These are phyloP conservation scores for Glycyrrhiza uralensis DNA, from an alignment of 306 rosid genomes.

Conservation along the genomic window DNA sequence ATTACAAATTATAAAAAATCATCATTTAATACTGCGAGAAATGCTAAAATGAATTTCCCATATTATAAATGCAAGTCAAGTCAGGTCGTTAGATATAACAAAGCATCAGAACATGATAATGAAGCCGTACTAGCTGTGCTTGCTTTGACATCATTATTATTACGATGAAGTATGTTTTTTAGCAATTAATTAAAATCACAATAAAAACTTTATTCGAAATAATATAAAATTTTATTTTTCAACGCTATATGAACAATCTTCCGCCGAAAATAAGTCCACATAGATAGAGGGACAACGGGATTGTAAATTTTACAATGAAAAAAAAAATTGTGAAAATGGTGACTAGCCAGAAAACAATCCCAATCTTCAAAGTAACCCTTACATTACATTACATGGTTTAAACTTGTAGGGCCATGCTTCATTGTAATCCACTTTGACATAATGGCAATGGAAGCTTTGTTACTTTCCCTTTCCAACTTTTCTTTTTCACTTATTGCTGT, in stretches of 20 bases:
- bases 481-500: constrained; percentile 5
- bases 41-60: too few relatives aligned
- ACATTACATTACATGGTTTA: constrained; percentile 22
- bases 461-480: constrained; percentile 23
- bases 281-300: background rate
- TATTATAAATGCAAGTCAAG: too few relatives aligned
- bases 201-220: background rate
- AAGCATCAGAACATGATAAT: too few relatives aligned
- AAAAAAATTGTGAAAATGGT: background rate
- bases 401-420: constrained; percentile 44
- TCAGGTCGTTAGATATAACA: too few relatives aligned
- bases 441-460: constrained; percentile 33
- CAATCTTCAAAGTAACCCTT: constrained; percentile 3
- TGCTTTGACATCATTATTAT: too few relatives aligned
- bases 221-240: background rate
- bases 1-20: too few relatives aligned
- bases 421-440: constrained; percentile 40
- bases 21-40: too few relatives aligned
- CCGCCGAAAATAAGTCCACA: background rate
- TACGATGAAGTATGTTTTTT: background rate
- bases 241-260: background rate
- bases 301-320: background rate
- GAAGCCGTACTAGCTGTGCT: too few relatives aligned
- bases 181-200: background rate
- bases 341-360: background rate